Conservation (phyloP, 2,329 filamentous ascomycete genomes). For the Aspergillus chevalieri region DNA sequence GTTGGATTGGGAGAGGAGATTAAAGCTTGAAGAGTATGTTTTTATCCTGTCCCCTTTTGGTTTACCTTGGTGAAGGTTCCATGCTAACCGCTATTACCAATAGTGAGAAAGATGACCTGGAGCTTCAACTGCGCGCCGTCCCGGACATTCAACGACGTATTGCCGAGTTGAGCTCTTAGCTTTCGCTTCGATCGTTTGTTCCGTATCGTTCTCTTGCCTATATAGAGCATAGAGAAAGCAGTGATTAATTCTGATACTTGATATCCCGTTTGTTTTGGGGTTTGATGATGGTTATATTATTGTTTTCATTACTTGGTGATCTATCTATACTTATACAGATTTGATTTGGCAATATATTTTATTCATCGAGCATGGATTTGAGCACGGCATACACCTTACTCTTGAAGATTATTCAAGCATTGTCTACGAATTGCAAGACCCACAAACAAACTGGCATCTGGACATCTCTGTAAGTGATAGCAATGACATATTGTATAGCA, state of each 20-base stretch:
- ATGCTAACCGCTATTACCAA: constrained; percentile 10
- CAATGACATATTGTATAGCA: too few species aligned
- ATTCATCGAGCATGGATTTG: too few species aligned
- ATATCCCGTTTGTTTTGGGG: background rate
- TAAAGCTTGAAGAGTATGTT: constrained; percentile 75
- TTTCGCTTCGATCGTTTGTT: constrained; percentile 4
- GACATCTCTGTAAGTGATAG: too few species aligned
- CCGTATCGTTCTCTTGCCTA: background rate
- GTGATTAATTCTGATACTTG: background rate
- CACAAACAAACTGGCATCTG: too few species aligned
- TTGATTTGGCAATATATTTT: too few species aligned
- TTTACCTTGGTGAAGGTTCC: background rate
- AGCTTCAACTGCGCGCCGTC: constrained; percentile 75
- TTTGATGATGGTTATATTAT: background rate
- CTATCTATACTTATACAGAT: too few species aligned
- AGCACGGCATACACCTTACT: too few species aligned
- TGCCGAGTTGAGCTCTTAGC: constrained; percentile 60
- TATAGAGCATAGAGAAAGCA: background rate
- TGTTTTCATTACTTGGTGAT: too few species aligned
- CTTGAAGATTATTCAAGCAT: too few species aligned
- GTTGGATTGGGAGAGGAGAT: constrained; percentile 76
- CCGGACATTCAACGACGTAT: constrained; percentile 83
- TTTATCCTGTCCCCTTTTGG: background rate
- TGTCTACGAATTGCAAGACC: too few species aligned
- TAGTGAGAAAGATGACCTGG: constrained; percentile 86